Base-by-base conservation (phyloP, 1,284 basidiomycete species). In the Ceratobasidium sp. region DNA sequence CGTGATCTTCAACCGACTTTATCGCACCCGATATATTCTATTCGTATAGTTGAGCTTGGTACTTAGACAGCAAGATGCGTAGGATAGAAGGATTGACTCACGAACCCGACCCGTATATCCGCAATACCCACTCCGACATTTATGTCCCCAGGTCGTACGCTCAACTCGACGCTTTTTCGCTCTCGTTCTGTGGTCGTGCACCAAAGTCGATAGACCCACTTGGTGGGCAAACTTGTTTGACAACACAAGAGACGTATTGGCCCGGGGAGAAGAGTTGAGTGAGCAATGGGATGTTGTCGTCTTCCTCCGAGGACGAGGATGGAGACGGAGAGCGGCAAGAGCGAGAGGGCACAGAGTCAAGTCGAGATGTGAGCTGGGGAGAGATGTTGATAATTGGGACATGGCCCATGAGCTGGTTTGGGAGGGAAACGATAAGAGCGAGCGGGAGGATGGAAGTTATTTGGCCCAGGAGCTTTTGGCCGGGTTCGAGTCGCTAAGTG, bases 301-400 rank as follows among this genome's bases (percentile, higher is more conserved):
- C 86, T 0, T 86, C 86, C 11, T 82, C 56, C 86, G 92, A 93
- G 34, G 19, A 34, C 44, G 62, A 65, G 37, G 95, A 83, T 29
- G 82, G 80, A 37, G 82, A 82, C 29, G 81, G 79, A n/a, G 95
- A 83, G 34, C 82, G 81, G 40, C 82, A 82, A 40, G 81, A 79
- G 29, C 82, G 82, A 19, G 70, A 74, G 19, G 71, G 57, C 79
- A 78, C 22, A 46, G 61, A 54, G 49, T 85, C 83, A 1, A 90
- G 87, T 19, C 89, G 86, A 32, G 86, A 81, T 2, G 97, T 99
- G 78, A 97, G 89, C 80, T 94, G 91, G 17, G 89, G 85, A n/a
- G 96, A 96, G 78, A 99, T 90, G 83, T 97, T 92, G 44, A 97
- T 99, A 80, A 99, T 96, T 11, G 98, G 97, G 34, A 99, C 88